A percentile compares a stretch with the other conserved stretches of the same genome.
Evolutionary conservation across 176 grass and related monocot genomes (phyloP).

Genomic region (Saccharum spontaneum): DNA sequence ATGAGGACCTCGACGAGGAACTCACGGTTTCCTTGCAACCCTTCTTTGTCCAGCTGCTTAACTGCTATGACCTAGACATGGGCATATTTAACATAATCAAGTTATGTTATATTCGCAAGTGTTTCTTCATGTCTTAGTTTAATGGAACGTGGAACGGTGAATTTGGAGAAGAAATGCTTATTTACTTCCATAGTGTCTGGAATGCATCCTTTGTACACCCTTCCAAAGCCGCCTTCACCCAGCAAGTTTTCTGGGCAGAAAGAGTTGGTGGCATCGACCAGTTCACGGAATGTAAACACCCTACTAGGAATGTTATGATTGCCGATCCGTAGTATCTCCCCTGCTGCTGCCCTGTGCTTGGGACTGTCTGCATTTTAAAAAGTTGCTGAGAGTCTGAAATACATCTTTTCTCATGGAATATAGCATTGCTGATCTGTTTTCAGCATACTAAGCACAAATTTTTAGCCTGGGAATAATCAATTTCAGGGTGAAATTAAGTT

Average conservation of each 20-base stretch:
- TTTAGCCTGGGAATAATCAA: background rate
- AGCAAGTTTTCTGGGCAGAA: constrained; percentile 70
- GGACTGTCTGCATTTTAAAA: constrained; percentile 51
- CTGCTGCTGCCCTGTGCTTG: constrained; percentile 59
- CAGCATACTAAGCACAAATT: background rate
- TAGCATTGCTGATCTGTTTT: background rate
- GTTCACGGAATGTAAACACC: constrained; percentile 67
- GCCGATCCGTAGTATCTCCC: constrained; percentile 82
- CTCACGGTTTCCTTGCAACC: constrained; percentile 78
- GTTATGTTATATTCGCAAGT: constrained; percentile 1
- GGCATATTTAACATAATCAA: constrained; percentile 28
- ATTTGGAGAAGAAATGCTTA: constrained; percentile 10
- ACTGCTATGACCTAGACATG: constrained; percentile 70
- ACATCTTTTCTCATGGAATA: background rate
- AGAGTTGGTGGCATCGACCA: constrained; percentile 75
- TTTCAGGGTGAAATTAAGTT: background rate
- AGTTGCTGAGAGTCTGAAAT: constrained; percentile 1
- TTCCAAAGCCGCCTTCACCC: constrained; percentile 93
- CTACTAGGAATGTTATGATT: constrained; percentile 73
- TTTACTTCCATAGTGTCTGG: constrained; percentile 63
- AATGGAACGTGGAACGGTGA: background rate
- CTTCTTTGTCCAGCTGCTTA: constrained; percentile 77
- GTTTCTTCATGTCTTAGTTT: constrained; percentile 26
- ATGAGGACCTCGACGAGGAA: constrained; percentile 93
- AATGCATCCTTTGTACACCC: constrained; percentile 75